Evolutionary conservation across 1,284 basidiomycete genomes (phyloP).

Genomic region (Fomitopsis schrenkii): DNA sequence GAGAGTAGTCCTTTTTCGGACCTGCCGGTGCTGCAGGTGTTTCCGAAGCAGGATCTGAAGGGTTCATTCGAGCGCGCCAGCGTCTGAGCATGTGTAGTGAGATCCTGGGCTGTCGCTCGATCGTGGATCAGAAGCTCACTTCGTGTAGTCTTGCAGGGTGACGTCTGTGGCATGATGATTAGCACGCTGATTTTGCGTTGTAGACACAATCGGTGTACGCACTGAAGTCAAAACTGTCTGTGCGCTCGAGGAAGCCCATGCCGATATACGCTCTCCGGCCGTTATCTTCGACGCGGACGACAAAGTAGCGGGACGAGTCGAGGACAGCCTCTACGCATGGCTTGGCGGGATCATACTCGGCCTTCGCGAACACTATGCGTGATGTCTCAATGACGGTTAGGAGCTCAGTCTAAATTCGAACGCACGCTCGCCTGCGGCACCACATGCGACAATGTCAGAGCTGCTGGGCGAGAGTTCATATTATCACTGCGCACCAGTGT

Average conservation of each 20-base stretch:
- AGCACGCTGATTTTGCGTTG: neutral
- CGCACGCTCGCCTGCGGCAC: constrained; percentile 20
- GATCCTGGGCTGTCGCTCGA: neutral
- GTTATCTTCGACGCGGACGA: constrained; percentile 84
- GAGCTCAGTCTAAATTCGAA: neutral
- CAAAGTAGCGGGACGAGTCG: constrained; percentile 96
- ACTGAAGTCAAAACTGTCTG: constrained; percentile 95
- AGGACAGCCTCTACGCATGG: constrained; percentile 92
- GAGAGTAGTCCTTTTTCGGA: constrained; percentile 90
- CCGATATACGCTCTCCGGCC: constrained; percentile 91
- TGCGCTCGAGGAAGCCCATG: constrained; percentile 88
- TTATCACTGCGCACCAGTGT: constrained; percentile 53
- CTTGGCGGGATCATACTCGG: constrained; percentile 80
- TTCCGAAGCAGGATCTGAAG: constrained; percentile 36
- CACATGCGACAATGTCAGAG: neutral
- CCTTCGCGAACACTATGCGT: constrained; percentile 79
- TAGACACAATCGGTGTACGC: constrained; percentile 25
- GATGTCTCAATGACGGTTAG: neutral
- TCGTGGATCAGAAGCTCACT: constrained; percentile 44
- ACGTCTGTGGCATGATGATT: constrained; percentile 54
- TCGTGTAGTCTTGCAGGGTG: constrained; percentile 92
- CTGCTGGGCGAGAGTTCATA: neutral
- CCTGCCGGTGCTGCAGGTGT: constrained; percentile 59
- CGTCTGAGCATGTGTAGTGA: constrained; percentile 39
- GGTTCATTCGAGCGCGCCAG: constrained; percentile 55